Evolutionary conservation across 2,329 filamentous ascomycete genomes (phyloP).

Genomic region (Hypoxylon sp.): DNA sequence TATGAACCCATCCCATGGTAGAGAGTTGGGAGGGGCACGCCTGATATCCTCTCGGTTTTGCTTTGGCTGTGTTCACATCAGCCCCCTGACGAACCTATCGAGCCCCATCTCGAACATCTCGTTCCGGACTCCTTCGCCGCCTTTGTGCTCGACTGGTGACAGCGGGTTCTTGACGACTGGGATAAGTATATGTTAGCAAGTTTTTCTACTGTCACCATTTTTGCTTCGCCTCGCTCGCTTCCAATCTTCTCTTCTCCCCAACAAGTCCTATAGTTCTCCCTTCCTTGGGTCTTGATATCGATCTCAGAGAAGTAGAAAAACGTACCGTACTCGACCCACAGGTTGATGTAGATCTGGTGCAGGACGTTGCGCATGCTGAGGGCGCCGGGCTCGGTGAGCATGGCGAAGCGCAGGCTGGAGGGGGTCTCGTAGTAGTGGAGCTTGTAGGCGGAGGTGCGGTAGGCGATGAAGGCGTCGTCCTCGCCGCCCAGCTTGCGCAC

Average conservation of each 20-base stretch:
- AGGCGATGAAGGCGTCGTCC: slow-evolving; percentile 94
- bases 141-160: slow-evolving; percentile 72
- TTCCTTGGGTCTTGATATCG: too few relatives aligned
- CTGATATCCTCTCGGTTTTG: neutral
- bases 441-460: slow-evolving; percentile 94
- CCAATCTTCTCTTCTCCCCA: neutral
- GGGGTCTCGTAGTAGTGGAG: slow-evolving; percentile 99
- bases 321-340: slow-evolving; percentile 93
- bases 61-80: slow-evolving; percentile 56
- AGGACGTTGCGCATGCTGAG: slow-evolving; percentile 92
- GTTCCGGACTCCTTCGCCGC: slow-evolving; percentile 73
- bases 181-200: slow-evolving; percentile 27
- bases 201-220: neutral
- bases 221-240: neutral
- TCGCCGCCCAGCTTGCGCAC: slow-evolving; percentile 92
- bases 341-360: slow-evolving; percentile 97
- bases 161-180: slow-evolving; percentile 75
- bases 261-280: too few relatives aligned
- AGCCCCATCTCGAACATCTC: slow-evolving; percentile 76
- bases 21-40: neutral
- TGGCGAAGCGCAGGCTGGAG: slow-evolving; percentile 93
- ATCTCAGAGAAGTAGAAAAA: neutral
- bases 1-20: neutral
- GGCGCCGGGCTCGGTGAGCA: slow-evolving; percentile 90
- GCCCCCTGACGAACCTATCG: slow-evolving; percentile 77